phyloP scores from a whole-genome alignment of 192 early-diverging fungal species.

The Backusella circina region DNA sequence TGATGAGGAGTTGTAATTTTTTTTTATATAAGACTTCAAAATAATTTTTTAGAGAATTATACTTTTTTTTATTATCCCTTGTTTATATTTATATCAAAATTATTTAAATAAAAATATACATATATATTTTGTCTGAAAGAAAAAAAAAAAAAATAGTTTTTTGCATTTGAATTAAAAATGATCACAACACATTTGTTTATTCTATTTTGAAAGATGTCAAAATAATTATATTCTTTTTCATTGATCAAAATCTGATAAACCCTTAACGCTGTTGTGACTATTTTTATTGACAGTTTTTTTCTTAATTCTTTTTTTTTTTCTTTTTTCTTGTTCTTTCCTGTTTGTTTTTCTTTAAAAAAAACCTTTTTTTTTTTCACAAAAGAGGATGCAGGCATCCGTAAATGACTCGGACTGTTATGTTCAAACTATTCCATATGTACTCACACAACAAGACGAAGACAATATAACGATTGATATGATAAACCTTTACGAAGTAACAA shows the following conservation, averaged over 20 bases:
- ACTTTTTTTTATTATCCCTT: constrained; percentile 5
- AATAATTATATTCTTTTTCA: neutral
- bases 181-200: neutral
- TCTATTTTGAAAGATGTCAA: neutral
- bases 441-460: neutral
- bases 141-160: neutral
- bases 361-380: neutral
- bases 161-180: too few relatives aligned
- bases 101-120: constrained; percentile 4
- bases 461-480: constrained; percentile 5
- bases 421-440: neutral
- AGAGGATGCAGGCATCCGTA: constrained; percentile 12
- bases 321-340: neutral
- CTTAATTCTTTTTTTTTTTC: neutral
- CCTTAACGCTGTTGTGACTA: neutral
- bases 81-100: neutral
- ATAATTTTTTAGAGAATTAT: constrained; percentile 2
- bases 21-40: constrained; percentile 5
- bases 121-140: constrained; percentile 5
- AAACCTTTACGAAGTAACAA: constrained; percentile 11
- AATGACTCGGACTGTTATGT: neutral
- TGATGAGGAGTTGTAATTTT: constrained; percentile 15
- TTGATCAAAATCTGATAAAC: neutral
- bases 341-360: constrained; percentile 5
- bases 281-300: constrained; percentile 2